These are phyloP conservation scores for Drosera capensis DNA, from an alignment of 148 eudicot genomes.

Conservation along the genomic window DNA sequence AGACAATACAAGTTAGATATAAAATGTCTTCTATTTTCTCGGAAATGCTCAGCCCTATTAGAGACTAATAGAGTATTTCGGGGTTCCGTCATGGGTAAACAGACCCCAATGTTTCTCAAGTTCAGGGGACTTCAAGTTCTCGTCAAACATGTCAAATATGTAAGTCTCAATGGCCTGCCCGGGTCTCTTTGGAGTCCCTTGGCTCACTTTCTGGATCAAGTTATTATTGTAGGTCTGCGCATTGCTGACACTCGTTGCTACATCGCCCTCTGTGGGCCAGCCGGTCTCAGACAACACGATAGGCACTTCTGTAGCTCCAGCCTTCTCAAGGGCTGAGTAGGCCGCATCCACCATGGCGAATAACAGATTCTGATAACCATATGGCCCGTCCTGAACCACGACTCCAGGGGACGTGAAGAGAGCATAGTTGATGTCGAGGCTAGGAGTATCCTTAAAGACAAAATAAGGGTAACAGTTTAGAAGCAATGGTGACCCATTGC, in stretches of 20 bases:
- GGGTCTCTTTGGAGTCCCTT: conserved; percentile 17
- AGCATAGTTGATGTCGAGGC: conserved; percentile 16
- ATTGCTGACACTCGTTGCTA: conserved; percentile 5
- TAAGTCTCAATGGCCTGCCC: not conserved
- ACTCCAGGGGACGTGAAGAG: conserved; percentile 10
- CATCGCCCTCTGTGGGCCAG: conserved; percentile 13
- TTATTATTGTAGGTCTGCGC: conserved; percentile 17
- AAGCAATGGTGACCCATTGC: conserved; percentile 22
- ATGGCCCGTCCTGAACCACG: conserved; percentile 4
- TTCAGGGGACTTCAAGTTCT: not conserved
- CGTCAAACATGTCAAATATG: not conserved
- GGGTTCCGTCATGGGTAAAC: not conserved
- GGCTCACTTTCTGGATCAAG: conserved; percentile 18
- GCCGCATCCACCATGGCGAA: conserved; percentile 26
- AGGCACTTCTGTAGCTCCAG: not conserved
- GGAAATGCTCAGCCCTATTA: not conserved
- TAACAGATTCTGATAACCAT: conserved; percentile 27
- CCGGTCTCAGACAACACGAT: conserved; percentile 14
- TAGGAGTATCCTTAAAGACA: conserved; percentile 4
- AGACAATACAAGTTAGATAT: not conserved
- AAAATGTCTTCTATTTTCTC: not conserved
- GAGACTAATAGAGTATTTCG: not conserved
- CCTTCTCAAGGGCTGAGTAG: conserved; percentile 4
- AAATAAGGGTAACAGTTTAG: conserved; percentile 44
- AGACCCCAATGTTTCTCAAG: not conserved